Evolutionary conservation across 257 asterid species (phyloP).

Genomic region (Euphrasia confusa): DNA sequence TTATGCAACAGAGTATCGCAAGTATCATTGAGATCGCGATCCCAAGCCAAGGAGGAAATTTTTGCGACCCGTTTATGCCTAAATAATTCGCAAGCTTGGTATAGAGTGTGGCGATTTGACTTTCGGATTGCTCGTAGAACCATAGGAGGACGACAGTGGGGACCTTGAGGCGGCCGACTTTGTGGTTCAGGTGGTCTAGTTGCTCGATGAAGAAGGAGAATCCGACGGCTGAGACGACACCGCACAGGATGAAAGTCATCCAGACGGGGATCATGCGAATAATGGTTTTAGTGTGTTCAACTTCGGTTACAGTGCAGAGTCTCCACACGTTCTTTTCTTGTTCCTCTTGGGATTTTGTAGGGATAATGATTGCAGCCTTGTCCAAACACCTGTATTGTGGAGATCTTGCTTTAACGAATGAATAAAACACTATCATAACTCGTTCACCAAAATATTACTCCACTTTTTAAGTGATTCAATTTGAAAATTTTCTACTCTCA

Average conservation of each 20-base stretch:
- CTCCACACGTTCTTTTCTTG: conserved; percentile 32
- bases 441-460: too few species aligned
- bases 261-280: conserved; percentile 39
- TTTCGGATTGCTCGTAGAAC: conserved; percentile 33
- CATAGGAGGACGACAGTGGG: conserved; percentile 27
- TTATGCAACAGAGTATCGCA: conserved; percentile 41
- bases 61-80: conserved; percentile 16
- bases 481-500: background rate
- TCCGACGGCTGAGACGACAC: conserved; percentile 40
- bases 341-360: conserved; percentile 25
- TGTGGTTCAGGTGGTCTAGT: conserved; percentile 24
- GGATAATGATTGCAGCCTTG: conserved; percentile 37
- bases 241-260: conserved; percentile 38
- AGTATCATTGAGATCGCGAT: conserved; percentile 34
- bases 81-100: conserved; percentile 9
- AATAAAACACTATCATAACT: too few species aligned
- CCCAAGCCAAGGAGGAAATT: conserved; percentile 30
- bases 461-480: background rate
- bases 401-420: background rate
- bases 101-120: conserved; percentile 17
- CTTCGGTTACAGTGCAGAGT: conserved; percentile 43
- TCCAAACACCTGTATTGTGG: conserved; percentile 36
- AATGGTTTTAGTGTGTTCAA: conserved; percentile 41
- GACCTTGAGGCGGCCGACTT: conserved; percentile 29
- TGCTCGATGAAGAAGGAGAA: conserved; percentile 46